These are phyloP conservation scores for carrot (Daucus carota) DNA, from an alignment of 129 eudicot genomes.

Conservation along the genomic window DNA sequence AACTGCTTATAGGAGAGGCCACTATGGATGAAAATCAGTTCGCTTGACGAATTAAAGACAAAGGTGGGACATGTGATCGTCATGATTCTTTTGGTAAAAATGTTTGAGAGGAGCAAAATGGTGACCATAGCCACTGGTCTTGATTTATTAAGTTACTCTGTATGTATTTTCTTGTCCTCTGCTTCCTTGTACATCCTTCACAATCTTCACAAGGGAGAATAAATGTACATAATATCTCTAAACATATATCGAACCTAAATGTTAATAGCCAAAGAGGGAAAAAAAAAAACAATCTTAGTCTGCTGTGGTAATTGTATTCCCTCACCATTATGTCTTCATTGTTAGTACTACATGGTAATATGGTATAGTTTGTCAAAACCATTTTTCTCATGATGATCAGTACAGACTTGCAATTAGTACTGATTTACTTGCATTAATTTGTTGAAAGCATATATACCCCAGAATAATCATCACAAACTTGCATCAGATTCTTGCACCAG, in stretches of 20 bases:
- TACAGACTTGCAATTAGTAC: too few relatives aligned
- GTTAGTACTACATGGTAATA: too few relatives aligned
- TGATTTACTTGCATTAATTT: too few relatives aligned
- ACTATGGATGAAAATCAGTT: constrained; percentile 94
- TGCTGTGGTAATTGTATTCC: too few relatives aligned
- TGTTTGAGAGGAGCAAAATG: constrained; percentile 99
- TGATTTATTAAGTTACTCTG: constrained; percentile 80
- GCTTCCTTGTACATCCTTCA: constrained; percentile 95
- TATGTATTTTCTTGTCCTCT: constrained; percentile 87
- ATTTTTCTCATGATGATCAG: too few relatives aligned
- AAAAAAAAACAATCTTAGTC: too few relatives aligned
- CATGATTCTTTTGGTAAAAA: constrained; percentile 98
- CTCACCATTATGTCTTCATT: too few relatives aligned
- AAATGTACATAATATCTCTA: neutral
- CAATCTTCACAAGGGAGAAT: constrained; percentile 64
- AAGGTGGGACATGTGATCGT: constrained; percentile 98
- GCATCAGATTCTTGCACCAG: too few relatives aligned
- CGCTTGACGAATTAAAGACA: constrained; percentile 88
- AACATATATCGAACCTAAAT: neutral
- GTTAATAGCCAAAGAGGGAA: neutral
- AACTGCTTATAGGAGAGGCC: constrained; percentile 69
- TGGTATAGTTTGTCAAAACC: too few relatives aligned
- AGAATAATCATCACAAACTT: too few relatives aligned
- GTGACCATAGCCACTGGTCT: constrained; percentile 86
- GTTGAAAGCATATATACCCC: too few relatives aligned